Base-by-base conservation (phyloP, 805 yeast species). In the Myxozyma neotropica region DNA sequence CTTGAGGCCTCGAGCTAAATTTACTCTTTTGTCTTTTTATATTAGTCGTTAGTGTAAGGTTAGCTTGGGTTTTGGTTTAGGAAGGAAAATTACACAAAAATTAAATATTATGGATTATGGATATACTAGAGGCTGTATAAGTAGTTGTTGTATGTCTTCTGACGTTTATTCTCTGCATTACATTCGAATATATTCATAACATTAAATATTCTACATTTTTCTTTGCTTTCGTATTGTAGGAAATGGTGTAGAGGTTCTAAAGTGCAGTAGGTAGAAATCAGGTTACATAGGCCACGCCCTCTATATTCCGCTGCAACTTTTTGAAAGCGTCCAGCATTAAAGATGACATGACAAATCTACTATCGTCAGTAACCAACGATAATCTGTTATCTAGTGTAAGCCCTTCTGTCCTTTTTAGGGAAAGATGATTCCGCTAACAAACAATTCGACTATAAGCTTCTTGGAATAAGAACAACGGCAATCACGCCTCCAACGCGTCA, bases 1-100 rank as follows among this genome's bases (percentile, higher is more conserved):
- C 52, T 58, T 17, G 62, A 59, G 59, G 57, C 59, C 21, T n/a
- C n/a, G n/a, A n/a, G n/a, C n/a, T 47, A 46, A n/a, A 44, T 38
- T 15, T 57, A 38, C 42, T 24, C 44, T 19, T 33, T 13, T 8
- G n/a, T 45, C 49, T 26, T 7, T 44, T 38, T 33, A 21, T 43
- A 33, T 24, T 40, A 5, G 15, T n/a, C 10, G 38, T 27, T 6
- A 43, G 35, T 33, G 36, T 42, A 31, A 29, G 6, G n/a, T 15
- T 31, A 24, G 40, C 27, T 31, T 48, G 53, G 43, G 40, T 36
- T 24, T 38, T 19, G 38, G 26, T 21, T 31, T 29, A n/a, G 45
- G 36, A 38, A 13, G 36, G 24, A 39, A 50, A 38, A n/a, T 27
- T 23, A 38, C 23, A 36, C 15, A n/a, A 21, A 35, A 36, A 23